Evolutionary conservation across 2,329 filamentous ascomycete genomes (phyloP), one percentile per base, ranked within the genome.

Genomic region (Xylaria sp.): DNA sequence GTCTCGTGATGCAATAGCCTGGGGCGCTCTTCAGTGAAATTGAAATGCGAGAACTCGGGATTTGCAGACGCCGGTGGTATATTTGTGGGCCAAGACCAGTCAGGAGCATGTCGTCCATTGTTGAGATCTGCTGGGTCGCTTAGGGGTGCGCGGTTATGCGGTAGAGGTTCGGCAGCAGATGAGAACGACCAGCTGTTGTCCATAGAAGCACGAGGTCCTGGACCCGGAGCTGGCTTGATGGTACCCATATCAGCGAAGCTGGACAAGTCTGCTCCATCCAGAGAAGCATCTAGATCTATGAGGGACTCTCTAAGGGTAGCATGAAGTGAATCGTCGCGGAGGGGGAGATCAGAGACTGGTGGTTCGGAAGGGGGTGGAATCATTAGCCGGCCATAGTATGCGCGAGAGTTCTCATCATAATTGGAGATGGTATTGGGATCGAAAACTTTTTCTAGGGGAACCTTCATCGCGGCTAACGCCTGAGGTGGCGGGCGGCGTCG

Each of bases 371-470:
- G 69, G 31, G 75, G 78, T 3, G 81, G 81, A 1, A 82, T 81
- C 31, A 84, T 81, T 0, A 79, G 79, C 41, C 80, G 81, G 20
- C 87, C 86, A 73, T 91, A 91, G 73, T 90, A 90, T 50, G 82
- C 82, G 37, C 87, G 82, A 20, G 88, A 89, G 70, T 91, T 90
- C 68, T 91, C 89, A 28, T 89, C 85, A 70, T 91, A 91, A 69
- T 85, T 89, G 1, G 88, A 88, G 41, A 89, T 85, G 0, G 89
- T 90, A 75, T 90, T 89, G 5, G 88, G 88, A 67, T 91, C 89
- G 74, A 91, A 91, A 0, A 91, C 82, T 70, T 90, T 90, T 72
- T 91, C 89, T 3, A 91, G 78, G 0, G 89, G 89, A 10, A 84
- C 88, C 71, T 86, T 87, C 69, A 89, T 80, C 0, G 86, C 86